Evolutionary conservation across 768 basidiomycete species (phyloP).

Genomic region (Boletus tomentosulus): DNA sequence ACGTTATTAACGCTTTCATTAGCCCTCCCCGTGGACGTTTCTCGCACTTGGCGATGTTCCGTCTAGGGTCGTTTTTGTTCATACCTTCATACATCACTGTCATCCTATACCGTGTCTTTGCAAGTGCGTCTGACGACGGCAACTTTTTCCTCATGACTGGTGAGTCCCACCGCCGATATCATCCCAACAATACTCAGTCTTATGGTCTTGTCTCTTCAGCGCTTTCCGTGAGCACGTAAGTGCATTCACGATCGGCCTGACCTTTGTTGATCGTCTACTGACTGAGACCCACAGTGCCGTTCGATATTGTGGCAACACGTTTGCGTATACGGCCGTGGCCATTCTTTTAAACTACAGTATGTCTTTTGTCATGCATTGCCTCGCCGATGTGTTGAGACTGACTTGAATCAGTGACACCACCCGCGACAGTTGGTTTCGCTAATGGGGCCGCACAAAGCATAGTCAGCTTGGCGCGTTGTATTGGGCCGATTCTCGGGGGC

Average conservation of each 20-base stretch:
- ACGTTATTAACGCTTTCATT: slow-evolving; percentile 11
- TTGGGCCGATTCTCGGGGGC: slow-evolving; percentile 83
- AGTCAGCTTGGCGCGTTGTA: slow-evolving; percentile 87
- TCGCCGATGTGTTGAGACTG: background rate
- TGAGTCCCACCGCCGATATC: slow-evolving; percentile 31
- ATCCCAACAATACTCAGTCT: background rate
- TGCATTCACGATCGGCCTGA: background rate
- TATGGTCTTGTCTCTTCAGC: slow-evolving; percentile 38
- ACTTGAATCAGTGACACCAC: slow-evolving; percentile 72
- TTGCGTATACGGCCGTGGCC: slow-evolving; percentile 86
- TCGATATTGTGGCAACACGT: slow-evolving; percentile 84
- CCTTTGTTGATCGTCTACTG: background rate
- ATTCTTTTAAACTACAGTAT: slow-evolving; percentile 84
- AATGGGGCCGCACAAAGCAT: slow-evolving; percentile 97
- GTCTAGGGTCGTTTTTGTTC: slow-evolving; percentile 79
- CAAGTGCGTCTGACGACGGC: slow-evolving; percentile 63
- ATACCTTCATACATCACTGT: slow-evolving; percentile 88
- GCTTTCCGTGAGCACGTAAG: slow-evolving; percentile 79
- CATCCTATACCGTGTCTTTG: slow-evolving; percentile 66
- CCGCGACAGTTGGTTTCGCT: slow-evolving; percentile 81
- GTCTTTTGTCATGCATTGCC: slow-evolving; percentile 11
- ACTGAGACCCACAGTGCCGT: slow-evolving; percentile 52
- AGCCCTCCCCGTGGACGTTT: slow-evolving; percentile 81
- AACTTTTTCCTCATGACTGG: slow-evolving; percentile 80
- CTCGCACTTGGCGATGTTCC: slow-evolving; percentile 87